phyloP scores from a whole-genome alignment of 345 rosid species.

The Eucalyptus cloeziana region DNA sequence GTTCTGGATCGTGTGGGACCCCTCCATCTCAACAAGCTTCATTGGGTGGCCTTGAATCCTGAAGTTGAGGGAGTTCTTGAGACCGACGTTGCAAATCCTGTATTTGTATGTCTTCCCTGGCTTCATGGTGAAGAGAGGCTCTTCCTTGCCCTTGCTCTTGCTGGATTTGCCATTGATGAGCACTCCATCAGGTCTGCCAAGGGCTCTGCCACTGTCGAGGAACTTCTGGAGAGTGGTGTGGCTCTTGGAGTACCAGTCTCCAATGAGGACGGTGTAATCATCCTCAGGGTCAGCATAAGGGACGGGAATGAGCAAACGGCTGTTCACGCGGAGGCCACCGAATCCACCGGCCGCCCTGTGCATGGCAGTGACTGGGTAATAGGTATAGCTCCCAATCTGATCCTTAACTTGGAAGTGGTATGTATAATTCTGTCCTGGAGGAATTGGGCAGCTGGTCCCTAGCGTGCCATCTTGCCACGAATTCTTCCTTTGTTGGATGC shows the following conservation, averaged over 20 bases:
- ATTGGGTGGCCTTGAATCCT: constrained; percentile 4
- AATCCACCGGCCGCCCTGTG: neutral
- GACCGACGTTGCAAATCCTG: constrained; percentile 2
- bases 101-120: constrained; percentile 9
- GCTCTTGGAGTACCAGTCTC: constrained; percentile 8
- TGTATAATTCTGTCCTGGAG: constrained; percentile 4
- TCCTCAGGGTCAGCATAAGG: constrained; percentile 6
- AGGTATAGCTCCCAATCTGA: constrained; percentile 9
- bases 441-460: constrained; percentile 14
- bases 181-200: constrained; percentile 3
- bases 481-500: constrained; percentile 5
- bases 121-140: constrained; percentile 5
- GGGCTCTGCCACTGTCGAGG: neutral
- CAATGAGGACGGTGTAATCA: constrained; percentile 1
- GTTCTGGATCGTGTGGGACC: constrained; percentile 19
- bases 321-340: constrained; percentile 3
- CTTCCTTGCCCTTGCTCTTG: neutral
- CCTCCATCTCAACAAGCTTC: constrained; percentile 30
- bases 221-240: neutral
- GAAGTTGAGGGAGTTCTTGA: constrained; percentile 4
- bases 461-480: constrained; percentile 11
- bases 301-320: neutral
- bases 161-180: constrained; percentile 3
- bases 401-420: constrained; percentile 16
- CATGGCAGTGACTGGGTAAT: constrained; percentile 2